Percentiles rank a stretch among this genome's conserved stretches.
Evolutionary conservation across 345 rosid genomes (phyloP).

Genomic region (Citrus trifoliata): DNA sequence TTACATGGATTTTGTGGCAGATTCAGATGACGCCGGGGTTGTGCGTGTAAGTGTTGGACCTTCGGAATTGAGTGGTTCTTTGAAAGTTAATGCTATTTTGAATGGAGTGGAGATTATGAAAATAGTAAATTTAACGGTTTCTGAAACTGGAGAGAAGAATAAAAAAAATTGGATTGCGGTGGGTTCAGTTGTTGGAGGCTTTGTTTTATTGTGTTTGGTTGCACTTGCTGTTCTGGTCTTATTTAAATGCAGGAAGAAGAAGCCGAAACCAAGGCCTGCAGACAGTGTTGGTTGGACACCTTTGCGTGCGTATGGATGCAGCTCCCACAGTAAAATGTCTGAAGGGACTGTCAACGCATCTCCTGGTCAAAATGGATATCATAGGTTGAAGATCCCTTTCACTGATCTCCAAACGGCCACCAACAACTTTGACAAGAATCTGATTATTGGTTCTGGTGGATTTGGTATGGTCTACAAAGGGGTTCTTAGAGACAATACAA

Average conservation of each 20-base stretch:
- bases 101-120: constrained; percentile 93
- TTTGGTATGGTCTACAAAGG: constrained; percentile 95
- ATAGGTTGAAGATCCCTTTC: constrained; percentile 64
- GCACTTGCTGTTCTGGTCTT: constrained; percentile 28
- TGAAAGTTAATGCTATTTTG: constrained; percentile 62
- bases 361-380: constrained; percentile 58
- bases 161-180: constrained; percentile 47
- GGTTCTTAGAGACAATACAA: constrained; percentile 64
- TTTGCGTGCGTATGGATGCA: constrained; percentile 65
- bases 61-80: constrained; percentile 61
- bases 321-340: constrained; percentile 67
- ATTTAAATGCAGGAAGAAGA: constrained; percentile 47
- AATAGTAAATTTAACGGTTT: constrained; percentile 38
- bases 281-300: constrained; percentile 86
- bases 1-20: constrained; percentile 69
- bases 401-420: constrained; percentile 72
- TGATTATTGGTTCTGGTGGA: constrained; percentile 84
- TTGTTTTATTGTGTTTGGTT: constrained; percentile 35
- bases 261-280: constrained; percentile 35
- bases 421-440: constrained; percentile 65
- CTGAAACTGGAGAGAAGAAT: constrained; percentile 30
- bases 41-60: constrained; percentile 77
- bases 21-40: constrained; percentile 50
- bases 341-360: constrained; percentile 60
- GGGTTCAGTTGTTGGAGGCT: constrained; percentile 61